phyloP scores from a whole-genome alignment of 345 rosid species.

The Ceriops tagal region DNA sequence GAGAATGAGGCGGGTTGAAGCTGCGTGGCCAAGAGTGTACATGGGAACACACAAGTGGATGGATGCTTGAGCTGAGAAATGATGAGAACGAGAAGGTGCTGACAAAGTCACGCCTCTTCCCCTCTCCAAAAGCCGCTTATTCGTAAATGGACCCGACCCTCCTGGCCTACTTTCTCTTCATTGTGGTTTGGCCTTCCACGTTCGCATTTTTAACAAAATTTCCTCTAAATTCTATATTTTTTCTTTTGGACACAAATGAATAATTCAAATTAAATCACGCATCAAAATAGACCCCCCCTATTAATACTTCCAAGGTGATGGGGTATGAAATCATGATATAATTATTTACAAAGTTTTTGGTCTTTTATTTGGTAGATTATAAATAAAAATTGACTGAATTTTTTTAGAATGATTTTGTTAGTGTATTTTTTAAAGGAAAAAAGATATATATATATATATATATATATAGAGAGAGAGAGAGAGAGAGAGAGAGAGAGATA shows the following conservation, averaged over 20 bases:
- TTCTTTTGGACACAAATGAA: neutral
- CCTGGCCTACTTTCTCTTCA: neutral
- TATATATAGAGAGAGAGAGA: no score
- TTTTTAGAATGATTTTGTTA: no score
- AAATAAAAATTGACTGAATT: no score
- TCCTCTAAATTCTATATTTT: neutral
- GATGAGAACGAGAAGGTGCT: slow-evolving; percentile 9
- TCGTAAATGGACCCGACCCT: slow-evolving; percentile 9
- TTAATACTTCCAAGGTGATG: no score
- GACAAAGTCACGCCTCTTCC: slow-evolving; percentile 17
- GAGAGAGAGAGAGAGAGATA: no score
- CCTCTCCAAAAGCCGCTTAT: slow-evolving; percentile 15
- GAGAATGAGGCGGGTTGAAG: neutral
- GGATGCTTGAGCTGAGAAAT: neutral
- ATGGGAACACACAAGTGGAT: neutral
- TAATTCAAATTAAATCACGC: no score
- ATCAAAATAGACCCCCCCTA: no score
- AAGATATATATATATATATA: no score
- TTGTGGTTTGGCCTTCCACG: slow-evolving; percentile 23
- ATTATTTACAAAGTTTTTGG: no score
- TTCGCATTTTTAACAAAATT: slow-evolving; percentile 1
- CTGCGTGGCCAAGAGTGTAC: neutral
- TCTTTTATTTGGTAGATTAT: no score
- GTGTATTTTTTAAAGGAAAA: no score
- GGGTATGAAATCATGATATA: no score